Evolutionary conservation across 1,284 basidiomycete genomes (phyloP).

Genomic region (Puccinia polysora): DNA sequence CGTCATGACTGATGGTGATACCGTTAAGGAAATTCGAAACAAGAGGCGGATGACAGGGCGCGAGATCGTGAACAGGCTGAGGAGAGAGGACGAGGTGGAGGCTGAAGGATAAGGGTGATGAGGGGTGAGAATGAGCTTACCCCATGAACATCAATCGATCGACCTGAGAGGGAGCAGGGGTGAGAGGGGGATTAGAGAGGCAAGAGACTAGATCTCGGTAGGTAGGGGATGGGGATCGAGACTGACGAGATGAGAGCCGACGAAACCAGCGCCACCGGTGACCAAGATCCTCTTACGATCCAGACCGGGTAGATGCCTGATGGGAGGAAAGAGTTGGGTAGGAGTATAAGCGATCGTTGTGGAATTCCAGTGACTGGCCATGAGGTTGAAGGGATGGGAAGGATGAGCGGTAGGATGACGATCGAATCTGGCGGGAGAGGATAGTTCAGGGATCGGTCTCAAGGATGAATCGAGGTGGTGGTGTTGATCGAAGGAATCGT

Average conservation of each 20-base stretch:
- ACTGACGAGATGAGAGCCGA: conserved; percentile 77
- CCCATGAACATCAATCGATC: conserved; percentile 96
- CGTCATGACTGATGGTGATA: conserved; percentile 30
- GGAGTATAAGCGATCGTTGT: conserved; percentile 75
- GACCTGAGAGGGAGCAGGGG: conserved; percentile 51
- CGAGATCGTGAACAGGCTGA: not conserved
- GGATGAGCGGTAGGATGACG: not conserved
- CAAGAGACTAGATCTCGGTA: not conserved
- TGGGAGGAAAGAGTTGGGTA: conserved; percentile 81
- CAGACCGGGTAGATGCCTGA: conserved; percentile 72
- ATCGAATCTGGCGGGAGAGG: not conserved
- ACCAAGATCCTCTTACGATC: conserved; percentile 82
- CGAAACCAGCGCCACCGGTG: conserved; percentile 94
- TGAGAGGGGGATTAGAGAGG: not conserved
- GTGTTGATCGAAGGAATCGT: too few relatives aligned
- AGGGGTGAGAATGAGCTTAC: conserved; percentile 56
- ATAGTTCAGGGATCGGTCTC: not conserved
- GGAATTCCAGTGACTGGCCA: conserved; percentile 1
- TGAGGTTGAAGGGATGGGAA: not conserved
- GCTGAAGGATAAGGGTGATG: not conserved
- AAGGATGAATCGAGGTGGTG: too few relatives aligned
- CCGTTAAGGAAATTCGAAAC: too few relatives aligned
- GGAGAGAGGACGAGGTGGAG: not conserved
- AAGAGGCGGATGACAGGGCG: too few relatives aligned
- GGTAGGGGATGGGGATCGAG: not conserved